Conservation (phyloP, 441 rosid species). For the Metrosideros polymorpha region DNA sequence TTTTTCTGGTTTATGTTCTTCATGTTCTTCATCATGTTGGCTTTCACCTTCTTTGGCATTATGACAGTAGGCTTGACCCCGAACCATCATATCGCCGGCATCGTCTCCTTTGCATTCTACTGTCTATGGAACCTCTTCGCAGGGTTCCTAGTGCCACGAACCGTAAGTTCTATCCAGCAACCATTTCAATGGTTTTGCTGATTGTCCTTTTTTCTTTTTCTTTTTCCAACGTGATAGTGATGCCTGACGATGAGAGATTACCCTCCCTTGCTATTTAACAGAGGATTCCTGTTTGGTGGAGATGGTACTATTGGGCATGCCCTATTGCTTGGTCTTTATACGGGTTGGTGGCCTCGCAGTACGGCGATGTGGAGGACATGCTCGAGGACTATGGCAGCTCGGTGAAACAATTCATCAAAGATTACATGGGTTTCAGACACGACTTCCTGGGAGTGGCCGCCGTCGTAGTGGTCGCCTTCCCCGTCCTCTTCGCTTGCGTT, state of each 20-base stretch:
- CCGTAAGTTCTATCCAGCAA: background rate
- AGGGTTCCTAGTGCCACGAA: background rate
- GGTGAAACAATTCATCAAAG: background rate
- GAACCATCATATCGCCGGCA: background rate
- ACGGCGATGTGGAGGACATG: background rate
- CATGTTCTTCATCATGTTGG: background rate
- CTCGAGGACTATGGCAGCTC: background rate
- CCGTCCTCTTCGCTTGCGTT: background rate
- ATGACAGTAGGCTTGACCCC: background rate
- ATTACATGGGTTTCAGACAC: background rate
- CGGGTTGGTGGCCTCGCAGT: background rate
- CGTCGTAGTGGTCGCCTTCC: background rate
- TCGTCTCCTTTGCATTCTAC: background rate
- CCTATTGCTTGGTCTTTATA: background rate
- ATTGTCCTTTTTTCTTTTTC: background rate
- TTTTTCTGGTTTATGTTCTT: background rate
- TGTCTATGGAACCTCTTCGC: background rate
- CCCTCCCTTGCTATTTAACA: background rate
- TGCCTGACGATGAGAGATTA: background rate
- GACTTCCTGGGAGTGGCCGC: background rate
- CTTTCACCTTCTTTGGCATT: background rate
- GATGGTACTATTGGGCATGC: background rate
- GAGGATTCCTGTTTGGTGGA: background rate
- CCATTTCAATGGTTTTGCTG: background rate
- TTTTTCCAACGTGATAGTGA: background rate